phyloP scores from a whole-genome alignment of 192 early-diverging fungal genomes.

The Coemansia sp. region DNA sequence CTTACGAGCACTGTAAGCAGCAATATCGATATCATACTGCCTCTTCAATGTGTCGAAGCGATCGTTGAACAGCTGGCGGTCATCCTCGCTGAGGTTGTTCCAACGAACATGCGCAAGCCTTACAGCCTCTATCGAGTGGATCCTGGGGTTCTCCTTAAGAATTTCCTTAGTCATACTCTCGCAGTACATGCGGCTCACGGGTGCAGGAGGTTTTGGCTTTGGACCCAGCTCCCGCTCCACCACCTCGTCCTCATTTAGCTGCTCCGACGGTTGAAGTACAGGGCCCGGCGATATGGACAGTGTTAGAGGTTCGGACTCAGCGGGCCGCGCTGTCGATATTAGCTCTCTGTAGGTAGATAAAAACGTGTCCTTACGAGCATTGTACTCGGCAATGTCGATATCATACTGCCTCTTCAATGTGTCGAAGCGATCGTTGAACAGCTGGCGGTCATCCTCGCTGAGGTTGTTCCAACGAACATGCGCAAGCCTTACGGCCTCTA shows the following conservation, averaged over 20 bases:
- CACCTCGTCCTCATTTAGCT: background rate
- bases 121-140: background rate
- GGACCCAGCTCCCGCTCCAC: background rate
- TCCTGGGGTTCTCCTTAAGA: background rate
- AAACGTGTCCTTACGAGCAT: background rate
- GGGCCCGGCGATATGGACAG: too few relatives aligned
- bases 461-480: background rate
- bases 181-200: too few relatives aligned
- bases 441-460: background rate
- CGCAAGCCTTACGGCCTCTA: background rate
- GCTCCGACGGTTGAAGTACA: too few relatives aligned
- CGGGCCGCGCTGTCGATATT: background rate
- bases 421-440: background rate
- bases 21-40: background rate
- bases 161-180: too few relatives aligned
- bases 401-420: background rate
- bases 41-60: background rate
- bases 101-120: background rate
- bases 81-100: background rate
- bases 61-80: background rate
- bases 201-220: background rate
- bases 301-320: too few relatives aligned
- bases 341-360: background rate
- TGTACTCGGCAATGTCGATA: background rate
- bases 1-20: background rate